Conservation (phyloP, 495 filamentous ascomycete species). For the Penicilliopsis zonata region DNA sequence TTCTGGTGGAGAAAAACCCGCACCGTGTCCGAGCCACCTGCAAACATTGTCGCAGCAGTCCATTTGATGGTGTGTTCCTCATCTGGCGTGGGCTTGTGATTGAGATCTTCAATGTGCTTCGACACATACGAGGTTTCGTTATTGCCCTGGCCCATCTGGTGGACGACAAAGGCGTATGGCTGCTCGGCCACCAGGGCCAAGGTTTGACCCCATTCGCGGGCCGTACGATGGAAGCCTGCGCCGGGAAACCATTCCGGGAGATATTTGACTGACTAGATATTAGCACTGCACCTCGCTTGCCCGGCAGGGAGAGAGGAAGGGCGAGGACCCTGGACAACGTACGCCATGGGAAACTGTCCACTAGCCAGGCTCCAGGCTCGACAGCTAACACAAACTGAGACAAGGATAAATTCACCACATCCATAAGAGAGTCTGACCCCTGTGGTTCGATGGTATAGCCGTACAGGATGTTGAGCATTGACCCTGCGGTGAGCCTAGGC, state of each 20-base stretch:
- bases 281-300: too few relatives aligned
- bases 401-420: conserved; percentile 23
- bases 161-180: conserved; percentile 32
- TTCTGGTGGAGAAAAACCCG: conserved; percentile 1
- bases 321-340: conserved; percentile 3
- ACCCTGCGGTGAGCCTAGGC: neutral
- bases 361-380: conserved; percentile 26
- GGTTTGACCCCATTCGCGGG: conserved; percentile 13
- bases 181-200: conserved; percentile 13
- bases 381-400: conserved; percentile 22
- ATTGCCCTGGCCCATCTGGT: conserved; percentile 24
- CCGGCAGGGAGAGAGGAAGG: too few relatives aligned
- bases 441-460: conserved; percentile 34
- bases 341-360: conserved; percentile 27
- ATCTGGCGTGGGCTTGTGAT: conserved; percentile 10
- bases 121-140: conserved; percentile 27
- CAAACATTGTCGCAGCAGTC: conserved; percentile 39
- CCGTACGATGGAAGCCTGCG: conserved; percentile 27
- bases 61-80: conserved; percentile 25
- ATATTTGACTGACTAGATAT: conserved; percentile 16
- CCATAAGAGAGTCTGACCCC: conserved; percentile 28
- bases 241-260: conserved; percentile 39
- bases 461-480: conserved; percentile 35
- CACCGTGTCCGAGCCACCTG: conserved; percentile 46
- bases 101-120: conserved; percentile 14